Evolutionary conservation across 345 rosid genomes (phyloP), one percentile per base, ranked within the genome.

Genomic region (Viola odorata): DNA sequence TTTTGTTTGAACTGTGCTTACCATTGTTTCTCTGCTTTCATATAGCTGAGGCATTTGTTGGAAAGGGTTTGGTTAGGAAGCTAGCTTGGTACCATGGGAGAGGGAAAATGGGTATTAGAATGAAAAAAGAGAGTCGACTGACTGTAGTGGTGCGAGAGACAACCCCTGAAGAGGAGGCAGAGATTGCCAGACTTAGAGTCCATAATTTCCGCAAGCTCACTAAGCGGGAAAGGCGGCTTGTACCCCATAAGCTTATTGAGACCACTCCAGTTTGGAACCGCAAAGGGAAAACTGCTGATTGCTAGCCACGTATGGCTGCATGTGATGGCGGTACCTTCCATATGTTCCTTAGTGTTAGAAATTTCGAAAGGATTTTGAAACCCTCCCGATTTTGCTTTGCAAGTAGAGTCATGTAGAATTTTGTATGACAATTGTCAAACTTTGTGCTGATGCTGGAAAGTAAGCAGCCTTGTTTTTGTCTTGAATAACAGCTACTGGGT

Each of bases 31-130:
- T 0, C 59, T 10, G 3, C 10, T 63, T 4, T 9, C n/a, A 17
- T 60, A 32, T 72, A 94, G 97, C 96, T 11, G 97, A 94, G 79
- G 97, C 96, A 41, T 94, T 84, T 86, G 82, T 94, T 6, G 96
- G 96, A 14, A 88, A 94, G 79, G 96, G 97, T 37, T 73, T 79
- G 15, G 83, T 53, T 60, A 57, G 77, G 81, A 94, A 94, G 76
- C 81, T 91, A 68, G 39, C 83, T 55, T 67, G 77, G 23, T 80
- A 75, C 69, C 96, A 94, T 76, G 73, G 78, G 0, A 91, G 77
- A 77, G 92, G 97, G 54, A 77, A 69, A 66, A 17, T 57, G 14
- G 91, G 99, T 60, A 12, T 94, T 12, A 88, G 49, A 72, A 60
- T 66, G 52, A 82, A 82, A 72, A 89, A 91, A 0, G 84, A 78